Evolutionary conservation across 371 early-diverging fungal species (phyloP).

Genomic region (Parasitella parasitica): DNA sequence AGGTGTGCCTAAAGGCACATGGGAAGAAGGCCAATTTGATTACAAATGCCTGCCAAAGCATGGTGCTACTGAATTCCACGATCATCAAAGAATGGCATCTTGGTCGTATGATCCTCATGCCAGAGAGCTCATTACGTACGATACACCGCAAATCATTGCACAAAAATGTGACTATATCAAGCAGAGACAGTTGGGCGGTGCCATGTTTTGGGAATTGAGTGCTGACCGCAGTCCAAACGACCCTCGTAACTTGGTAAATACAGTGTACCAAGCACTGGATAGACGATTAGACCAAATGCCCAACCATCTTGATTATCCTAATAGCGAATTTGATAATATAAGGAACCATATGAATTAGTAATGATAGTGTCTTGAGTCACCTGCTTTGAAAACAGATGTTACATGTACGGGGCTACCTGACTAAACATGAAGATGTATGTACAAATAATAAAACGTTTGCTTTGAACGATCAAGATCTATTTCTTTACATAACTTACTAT

Average conservation of each 20-base stretch:
- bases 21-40: conserved; percentile 86
- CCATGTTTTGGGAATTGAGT: conserved; percentile 86
- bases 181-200: conserved; percentile 68
- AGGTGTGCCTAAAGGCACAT: conserved; percentile 70
- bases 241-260: conserved; percentile 46
- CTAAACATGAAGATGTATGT: neutral
- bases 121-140: conserved; percentile 80
- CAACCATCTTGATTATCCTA: conserved; percentile 52
- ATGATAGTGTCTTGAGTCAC: neutral
- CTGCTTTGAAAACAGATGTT: neutral
- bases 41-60: conserved; percentile 68
- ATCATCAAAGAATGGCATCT: conserved; percentile 66
- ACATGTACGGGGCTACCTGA: neutral
- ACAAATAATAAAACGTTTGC: neutral
- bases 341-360: conserved; percentile 21
- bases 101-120: conserved; percentile 70
- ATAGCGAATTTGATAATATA: conserved; percentile 53
- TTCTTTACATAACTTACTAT: neutral
- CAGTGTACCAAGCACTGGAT: conserved; percentile 38
- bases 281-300: conserved; percentile 36
- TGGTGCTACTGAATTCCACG: conserved; percentile 68
- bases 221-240: conserved; percentile 53
- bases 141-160: conserved; percentile 64
- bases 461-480: neutral
- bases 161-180: conserved; percentile 77